A percentile compares a stretch with the other conserved stretches of the same genome.
Evolutionary conservation across 257 asterid genomes (phyloP).

Genomic region (Solanum appendiculatum): DNA sequence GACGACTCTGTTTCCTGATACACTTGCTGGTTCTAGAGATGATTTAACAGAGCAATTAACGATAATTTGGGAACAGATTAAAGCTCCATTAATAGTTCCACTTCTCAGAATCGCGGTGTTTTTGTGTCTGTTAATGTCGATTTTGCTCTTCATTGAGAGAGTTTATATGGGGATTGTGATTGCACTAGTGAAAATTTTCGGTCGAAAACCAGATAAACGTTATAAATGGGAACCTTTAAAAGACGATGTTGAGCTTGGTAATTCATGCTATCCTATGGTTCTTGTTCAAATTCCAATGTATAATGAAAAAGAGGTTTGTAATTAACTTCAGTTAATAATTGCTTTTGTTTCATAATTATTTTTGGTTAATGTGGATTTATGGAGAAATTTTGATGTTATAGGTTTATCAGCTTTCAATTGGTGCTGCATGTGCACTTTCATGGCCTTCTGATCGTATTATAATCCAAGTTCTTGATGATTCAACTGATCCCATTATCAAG

Average conservation of each 20-base stretch:
- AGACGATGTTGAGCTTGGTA: conserved; percentile 40
- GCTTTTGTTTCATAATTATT: background rate
- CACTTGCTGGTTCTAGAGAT: background rate
- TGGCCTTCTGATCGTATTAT: conserved; percentile 71
- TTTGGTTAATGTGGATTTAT: background rate
- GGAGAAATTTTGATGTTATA: background rate
- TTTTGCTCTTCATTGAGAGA: conserved; percentile 54
- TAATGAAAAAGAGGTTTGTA: conserved; percentile 53
- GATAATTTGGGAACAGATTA: background rate
- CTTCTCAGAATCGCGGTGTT: background rate
- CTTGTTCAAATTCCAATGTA: conserved; percentile 62
- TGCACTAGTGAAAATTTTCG: conserved; percentile 25
- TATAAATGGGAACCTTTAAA: conserved; percentile 35
- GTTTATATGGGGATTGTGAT: conserved; percentile 20
- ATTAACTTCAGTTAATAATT: background rate
- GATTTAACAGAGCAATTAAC: background rate
- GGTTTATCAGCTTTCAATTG: conserved; percentile 78
- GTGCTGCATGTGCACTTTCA: conserved; percentile 72
- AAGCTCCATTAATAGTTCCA: background rate
- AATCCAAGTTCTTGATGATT: conserved; percentile 75
- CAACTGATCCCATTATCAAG: conserved; percentile 53
- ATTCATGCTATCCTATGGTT: conserved; percentile 38
- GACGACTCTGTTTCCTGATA: background rate
- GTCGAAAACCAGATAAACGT: conserved; percentile 32
- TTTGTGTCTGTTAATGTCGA: background rate